A percentile compares a stretch with the other conserved stretches of the same genome.
Conservation (phyloP, 306 rosid species). For the Cicer yamashitae region DNA sequence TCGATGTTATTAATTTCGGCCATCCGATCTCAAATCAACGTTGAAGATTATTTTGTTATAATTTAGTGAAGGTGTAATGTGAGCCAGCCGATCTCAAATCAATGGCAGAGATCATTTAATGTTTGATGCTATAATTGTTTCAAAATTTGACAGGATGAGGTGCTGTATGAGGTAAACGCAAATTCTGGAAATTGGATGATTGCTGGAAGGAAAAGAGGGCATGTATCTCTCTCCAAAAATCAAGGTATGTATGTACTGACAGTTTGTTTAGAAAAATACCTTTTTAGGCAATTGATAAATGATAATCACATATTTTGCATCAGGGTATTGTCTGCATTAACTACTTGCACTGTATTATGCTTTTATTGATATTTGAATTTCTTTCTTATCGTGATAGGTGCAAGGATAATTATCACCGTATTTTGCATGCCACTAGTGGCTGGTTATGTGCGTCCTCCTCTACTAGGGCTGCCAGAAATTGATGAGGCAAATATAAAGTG, state of each 20-base stretch:
- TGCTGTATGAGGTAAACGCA: constrained; percentile 84
- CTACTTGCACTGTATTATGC: constrained; percentile 15
- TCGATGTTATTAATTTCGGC: no score
- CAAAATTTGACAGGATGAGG: constrained; percentile 69
- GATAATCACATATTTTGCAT: constrained; percentile 34
- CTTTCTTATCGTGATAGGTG: constrained; percentile 58
- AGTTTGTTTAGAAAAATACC: neutral
- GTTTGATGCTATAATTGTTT: constrained; percentile 34
- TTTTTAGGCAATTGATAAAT: neutral
- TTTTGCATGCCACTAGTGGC: constrained; percentile 91
- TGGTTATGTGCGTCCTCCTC: constrained; percentile 93
- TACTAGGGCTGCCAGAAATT: constrained; percentile 81
- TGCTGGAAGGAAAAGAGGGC: constrained; percentile 98
- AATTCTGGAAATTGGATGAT: constrained; percentile 94
- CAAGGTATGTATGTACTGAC: constrained; percentile 65
- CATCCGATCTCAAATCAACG: no score
- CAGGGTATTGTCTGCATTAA: constrained; percentile 25
- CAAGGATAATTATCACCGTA: constrained; percentile 83
- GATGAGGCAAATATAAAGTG: constrained; percentile 80
- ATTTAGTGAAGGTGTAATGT: no score
- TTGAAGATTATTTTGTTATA: no score
- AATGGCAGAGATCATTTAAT: no score
- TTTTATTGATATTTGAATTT: constrained; percentile 40
- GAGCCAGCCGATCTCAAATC: no score
- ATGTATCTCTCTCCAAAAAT: constrained; percentile 69